A percentile compares a stretch with the other conserved stretches of the same genome.
phyloP scores from a whole-genome alignment of 805 yeast genomes.

The Metschnikowia drakensbergensis region DNA sequence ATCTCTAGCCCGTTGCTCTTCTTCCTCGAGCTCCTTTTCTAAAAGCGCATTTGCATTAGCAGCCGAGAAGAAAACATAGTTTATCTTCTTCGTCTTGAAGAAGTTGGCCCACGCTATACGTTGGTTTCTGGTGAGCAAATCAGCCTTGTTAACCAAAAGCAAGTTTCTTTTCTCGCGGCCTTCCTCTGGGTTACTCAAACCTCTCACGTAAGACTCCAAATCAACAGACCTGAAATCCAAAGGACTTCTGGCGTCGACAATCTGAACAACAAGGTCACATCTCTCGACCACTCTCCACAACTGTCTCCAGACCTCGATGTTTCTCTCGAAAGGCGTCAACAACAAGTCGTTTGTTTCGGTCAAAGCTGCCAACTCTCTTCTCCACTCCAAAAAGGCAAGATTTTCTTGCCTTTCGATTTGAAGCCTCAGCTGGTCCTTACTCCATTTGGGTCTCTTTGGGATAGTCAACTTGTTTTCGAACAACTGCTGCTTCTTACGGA shows the following conservation, averaged over 20 bases:
- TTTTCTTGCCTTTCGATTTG: slow-evolving; percentile 85
- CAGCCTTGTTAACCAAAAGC: slow-evolving; percentile 89
- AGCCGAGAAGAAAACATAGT: slow-evolving; percentile 91
- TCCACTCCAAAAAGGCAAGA: slow-evolving; percentile 90
- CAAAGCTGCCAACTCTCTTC: slow-evolving; percentile 79
- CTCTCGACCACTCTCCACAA: slow-evolving; percentile 97
- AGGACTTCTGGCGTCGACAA: slow-evolving; percentile 97
- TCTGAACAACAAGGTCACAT: slow-evolving; percentile 90
- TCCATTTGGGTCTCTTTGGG: slow-evolving; percentile 94
- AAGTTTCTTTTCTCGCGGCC: slow-evolving; percentile 62
- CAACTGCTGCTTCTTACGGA: slow-evolving; percentile 59
- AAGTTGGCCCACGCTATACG: slow-evolving; percentile 84
- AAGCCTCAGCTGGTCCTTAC: slow-evolving; percentile 58
- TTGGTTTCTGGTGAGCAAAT: slow-evolving; percentile 72
- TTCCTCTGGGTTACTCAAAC: slow-evolving; percentile 52
- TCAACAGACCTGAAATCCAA: slow-evolving; percentile 84
- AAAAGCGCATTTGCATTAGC: slow-evolving; percentile 72
- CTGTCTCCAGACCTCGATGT: slow-evolving; percentile 97
- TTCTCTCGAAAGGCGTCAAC: slow-evolving; percentile 95
- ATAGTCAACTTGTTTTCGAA: slow-evolving; percentile 72
- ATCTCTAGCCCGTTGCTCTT: slow-evolving; percentile 24
- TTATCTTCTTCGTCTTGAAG: slow-evolving; percentile 63
- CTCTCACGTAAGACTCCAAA: slow-evolving; percentile 77
- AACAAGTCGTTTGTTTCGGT: slow-evolving; percentile 83
- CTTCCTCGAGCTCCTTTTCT: slow-evolving; percentile 55